Conservation (phyloP, 306 rosid genomes). For the Gillenia trifoliata region DNA sequence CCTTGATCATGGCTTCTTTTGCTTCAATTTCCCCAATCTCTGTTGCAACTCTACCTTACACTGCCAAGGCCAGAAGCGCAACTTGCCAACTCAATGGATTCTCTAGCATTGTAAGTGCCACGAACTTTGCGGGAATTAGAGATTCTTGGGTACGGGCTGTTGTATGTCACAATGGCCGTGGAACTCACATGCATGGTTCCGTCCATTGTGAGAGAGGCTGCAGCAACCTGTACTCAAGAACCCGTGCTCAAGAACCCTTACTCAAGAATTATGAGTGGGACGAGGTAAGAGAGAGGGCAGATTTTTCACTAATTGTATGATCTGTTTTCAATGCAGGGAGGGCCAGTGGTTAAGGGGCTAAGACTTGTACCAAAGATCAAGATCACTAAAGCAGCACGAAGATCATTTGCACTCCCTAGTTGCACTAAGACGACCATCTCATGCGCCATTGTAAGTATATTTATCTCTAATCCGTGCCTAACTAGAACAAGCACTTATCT, state of each 20-base stretch:
- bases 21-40: slow-evolving; percentile 25
- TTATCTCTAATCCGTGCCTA: neutral
- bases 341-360: slow-evolving; percentile 32
- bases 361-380: slow-evolving; percentile 30
- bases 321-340: slow-evolving; percentile 31
- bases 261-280: too few relatives aligned
- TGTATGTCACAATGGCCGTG: neutral
- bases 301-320: neutral
- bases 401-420: slow-evolving; percentile 19
- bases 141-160: neutral
- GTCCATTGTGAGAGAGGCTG: neutral
- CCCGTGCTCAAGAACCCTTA: too few relatives aligned
- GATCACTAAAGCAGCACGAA: slow-evolving; percentile 24
- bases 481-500: neutral
- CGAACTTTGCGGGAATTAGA: neutral
- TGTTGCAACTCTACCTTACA: slow-evolving; percentile 22
- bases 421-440: slow-evolving; percentile 38
- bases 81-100: slow-evolving; percentile 17
- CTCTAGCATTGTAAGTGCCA: slow-evolving; percentile 20
- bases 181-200: neutral
- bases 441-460: slow-evolving; percentile 34
- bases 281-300: too few relatives aligned
- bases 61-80: slow-evolving; percentile 22
- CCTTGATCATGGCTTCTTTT: slow-evolving; percentile 37
- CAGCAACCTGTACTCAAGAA: too few relatives aligned